Evolutionary conservation across 2,329 filamentous ascomycete species (phyloP).

Genomic region (Xylariomycetidae sp.): DNA sequence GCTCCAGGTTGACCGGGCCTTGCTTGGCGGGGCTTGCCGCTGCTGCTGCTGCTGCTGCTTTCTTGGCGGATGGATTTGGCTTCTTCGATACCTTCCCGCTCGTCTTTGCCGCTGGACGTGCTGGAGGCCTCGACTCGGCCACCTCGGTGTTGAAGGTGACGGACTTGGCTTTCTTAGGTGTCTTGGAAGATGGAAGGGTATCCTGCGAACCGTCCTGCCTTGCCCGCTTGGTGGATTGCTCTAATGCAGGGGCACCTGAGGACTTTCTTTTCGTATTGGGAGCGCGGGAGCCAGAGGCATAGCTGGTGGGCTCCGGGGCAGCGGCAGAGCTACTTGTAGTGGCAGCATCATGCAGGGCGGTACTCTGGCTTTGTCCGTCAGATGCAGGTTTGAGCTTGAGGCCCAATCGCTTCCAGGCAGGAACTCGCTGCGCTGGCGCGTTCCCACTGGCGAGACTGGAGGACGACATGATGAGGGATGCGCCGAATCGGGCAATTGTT

Average conservation of each 20-base stretch:
- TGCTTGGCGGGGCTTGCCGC: constrained; percentile 20
- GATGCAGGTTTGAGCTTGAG: constrained; percentile 50
- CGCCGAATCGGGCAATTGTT: constrained; percentile 13
- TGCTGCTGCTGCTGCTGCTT: constrained; percentile 22
- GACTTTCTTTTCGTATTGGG: constrained; percentile 26
- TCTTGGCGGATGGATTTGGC: constrained; percentile 29
- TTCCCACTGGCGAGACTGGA: constrained; percentile 29
- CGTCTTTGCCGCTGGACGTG: constrained; percentile 17
- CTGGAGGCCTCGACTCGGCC: constrained; percentile 12
- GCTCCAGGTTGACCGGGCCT: constrained; percentile 44
- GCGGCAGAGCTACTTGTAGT: constrained; percentile 16
- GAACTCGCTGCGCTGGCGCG: constrained; percentile 41
- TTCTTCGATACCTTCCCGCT: constrained; percentile 20
- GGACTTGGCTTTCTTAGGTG: constrained; percentile 43
- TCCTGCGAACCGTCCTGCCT: constrained; percentile 23
- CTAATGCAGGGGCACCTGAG: constrained; percentile 24
- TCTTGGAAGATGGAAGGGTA: constrained; percentile 23
- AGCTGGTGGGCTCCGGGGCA: constrained; percentile 16
- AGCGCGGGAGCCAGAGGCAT: constrained; percentile 6
- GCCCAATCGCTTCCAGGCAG: constrained; percentile 58
- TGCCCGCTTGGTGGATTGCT: constrained; percentile 25
- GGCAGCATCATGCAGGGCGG: constrained; percentile 21
- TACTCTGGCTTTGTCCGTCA: constrained; percentile 24
- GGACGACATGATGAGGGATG: constrained; percentile 36
- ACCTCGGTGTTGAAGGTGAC: constrained; percentile 33